Evolutionary conservation across 1,139 yeast genomes (phyloP).

Genomic region (Hansenula sp.): DNA sequence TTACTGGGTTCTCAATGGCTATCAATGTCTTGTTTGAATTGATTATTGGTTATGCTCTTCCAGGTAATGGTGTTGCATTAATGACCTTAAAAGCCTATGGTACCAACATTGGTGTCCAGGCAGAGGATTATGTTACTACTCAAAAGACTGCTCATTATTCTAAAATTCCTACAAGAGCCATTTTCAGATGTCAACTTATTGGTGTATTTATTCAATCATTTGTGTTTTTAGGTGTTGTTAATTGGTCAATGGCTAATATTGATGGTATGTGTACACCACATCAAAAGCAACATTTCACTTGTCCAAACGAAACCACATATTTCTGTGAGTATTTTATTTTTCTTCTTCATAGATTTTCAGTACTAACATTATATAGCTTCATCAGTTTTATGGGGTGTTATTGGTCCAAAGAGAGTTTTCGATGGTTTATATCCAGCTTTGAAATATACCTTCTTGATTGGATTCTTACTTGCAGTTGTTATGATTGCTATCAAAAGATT

Average conservation of each 20-base stretch:
- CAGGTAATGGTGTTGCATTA: conserved; percentile 58
- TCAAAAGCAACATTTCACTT: conserved; percentile 38
- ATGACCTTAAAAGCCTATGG: conserved; percentile 58
- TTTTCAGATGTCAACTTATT: conserved; percentile 54
- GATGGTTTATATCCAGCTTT: conserved; percentile 43
- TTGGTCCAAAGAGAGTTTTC: conserved; percentile 62
- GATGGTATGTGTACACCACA: conserved; percentile 43
- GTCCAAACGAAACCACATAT: conserved; percentile 41
- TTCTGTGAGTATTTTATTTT: conserved; percentile 27
- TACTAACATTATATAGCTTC: conserved; percentile 15
- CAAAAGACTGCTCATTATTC: conserved; percentile 60
- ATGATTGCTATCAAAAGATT: conserved; percentile 39
- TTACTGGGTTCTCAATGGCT: conserved; percentile 49
- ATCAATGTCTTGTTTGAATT: conserved; percentile 57
- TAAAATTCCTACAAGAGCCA: conserved; percentile 55
- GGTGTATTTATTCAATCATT: conserved; percentile 40
- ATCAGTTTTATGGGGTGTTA: conserved; percentile 58
- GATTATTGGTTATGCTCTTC: conserved; percentile 58
- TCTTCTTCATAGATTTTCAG: too few species aligned
- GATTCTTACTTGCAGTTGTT: conserved; percentile 40
- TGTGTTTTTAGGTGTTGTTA: conserved; percentile 47
- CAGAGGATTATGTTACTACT: conserved; percentile 50
- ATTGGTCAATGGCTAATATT: conserved; percentile 46
- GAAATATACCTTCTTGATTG: conserved; percentile 49
- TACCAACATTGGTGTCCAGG: conserved; percentile 55